Evolutionary conservation across 768 basidiomycete species (phyloP), one percentile per base, ranked within the genome.

Genomic region (Ramaria rubella): DNA sequence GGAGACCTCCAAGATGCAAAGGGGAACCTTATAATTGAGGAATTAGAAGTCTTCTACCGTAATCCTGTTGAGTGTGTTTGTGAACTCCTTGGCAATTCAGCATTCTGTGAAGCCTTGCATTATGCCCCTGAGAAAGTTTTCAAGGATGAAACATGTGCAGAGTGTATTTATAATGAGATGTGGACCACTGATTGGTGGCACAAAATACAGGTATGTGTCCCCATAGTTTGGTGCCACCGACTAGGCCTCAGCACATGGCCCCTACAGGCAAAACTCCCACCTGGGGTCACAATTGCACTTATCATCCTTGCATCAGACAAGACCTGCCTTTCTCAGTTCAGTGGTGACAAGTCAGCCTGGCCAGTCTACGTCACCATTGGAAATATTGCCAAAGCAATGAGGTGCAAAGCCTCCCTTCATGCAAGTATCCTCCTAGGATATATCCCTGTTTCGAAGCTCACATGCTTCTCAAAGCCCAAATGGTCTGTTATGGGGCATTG

Each of bases 331-430:
- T 43, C 68, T 59, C 14, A 61, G 27, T 48, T 67, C 29, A 9
- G 36, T 61, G 65, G 70, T 0, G 59, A 67, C 53, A 69, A 69
- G 48, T 17, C 45, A 0, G 70, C 69, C 14, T 72, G 65, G 56
- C 70, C 70, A 0, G 66, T 72, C 0, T 72, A 72, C 38, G 31
- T 72, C 7, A 66, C 61, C 11, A 62, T 72, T 33, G 70, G 70
- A 0, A 72, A 70, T 52, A 61, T 72, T 8, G 26, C 56, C 8
- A 68, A 65, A 33, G 44, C 45, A 0, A 29, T 60, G 0, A 61
- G 69, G 0, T 61, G 64, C 17, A 40, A 63, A 52, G 61, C 64
- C 6, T 62, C 65, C 0, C 17, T 27, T 0, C 58, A 53, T 3
- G 63, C 64, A 0, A 58, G 34, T 0, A 52, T 69, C 12, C 62